A percentile compares a stretch with the other conserved stretches of the same genome.
These are phyloP conservation scores for Suhomyces sp. DNA, from an alignment of 805 yeast species.

Conservation along the genomic window DNA sequence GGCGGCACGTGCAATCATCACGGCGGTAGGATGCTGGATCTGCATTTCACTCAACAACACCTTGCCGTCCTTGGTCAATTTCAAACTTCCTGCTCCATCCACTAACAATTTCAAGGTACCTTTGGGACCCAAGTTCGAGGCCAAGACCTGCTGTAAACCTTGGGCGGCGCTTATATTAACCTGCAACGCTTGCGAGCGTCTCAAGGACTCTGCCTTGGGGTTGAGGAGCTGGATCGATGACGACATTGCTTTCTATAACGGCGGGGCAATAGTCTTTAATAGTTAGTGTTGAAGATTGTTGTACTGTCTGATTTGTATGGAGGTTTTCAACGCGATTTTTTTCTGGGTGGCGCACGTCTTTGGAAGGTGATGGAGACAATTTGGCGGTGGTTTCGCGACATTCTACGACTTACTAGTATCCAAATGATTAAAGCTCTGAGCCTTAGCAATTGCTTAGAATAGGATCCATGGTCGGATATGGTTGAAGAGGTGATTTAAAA, in stretches of 20 bases:
- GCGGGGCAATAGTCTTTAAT: no score
- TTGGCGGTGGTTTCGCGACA: no score
- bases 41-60: conserved; percentile 95
- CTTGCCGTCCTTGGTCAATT: conserved; percentile 95
- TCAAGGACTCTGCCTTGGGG: conserved; percentile 96
- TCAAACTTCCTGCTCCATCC: conserved; percentile 94
- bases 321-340: conserved; percentile 9
- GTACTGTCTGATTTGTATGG: background rate
- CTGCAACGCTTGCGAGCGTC: conserved; percentile 92
- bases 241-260: conserved; percentile 47
- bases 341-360: conserved; percentile 5
- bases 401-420: no score
- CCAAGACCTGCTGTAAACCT: conserved; percentile 89
- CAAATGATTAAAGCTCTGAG: no score
- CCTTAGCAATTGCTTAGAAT: no score
- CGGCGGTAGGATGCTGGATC: conserved; percentile 59
- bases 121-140: conserved; percentile 92
- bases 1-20: conserved; percentile 84
- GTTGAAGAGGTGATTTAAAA: no score
- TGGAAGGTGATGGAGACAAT: no score
- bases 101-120: conserved; percentile 96
- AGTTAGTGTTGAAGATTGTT: conserved; percentile 1
- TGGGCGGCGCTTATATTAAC: conserved; percentile 96
- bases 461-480: no score
- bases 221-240: conserved; percentile 82